These are phyloP conservation scores for Cucurbita ficifolia DNA, from an alignment of 306 rosid species.

Conservation along the genomic window DNA sequence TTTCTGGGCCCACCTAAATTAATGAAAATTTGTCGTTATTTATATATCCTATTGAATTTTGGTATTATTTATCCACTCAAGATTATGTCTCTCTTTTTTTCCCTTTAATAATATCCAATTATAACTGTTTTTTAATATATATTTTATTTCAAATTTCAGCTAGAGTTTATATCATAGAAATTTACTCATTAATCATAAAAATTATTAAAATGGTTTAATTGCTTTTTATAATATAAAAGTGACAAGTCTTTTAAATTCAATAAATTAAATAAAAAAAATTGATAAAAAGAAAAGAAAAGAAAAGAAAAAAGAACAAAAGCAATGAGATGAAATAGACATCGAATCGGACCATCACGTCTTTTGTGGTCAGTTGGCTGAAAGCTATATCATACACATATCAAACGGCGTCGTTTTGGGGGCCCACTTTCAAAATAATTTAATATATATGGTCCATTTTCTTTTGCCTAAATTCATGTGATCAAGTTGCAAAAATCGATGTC, in stretches of 20 bases:
- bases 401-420: neutral
- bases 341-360: neutral
- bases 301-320: neutral
- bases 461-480: neutral
- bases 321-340: neutral
- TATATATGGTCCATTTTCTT: neutral
- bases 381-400: neutral
- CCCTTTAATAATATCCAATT: neutral
- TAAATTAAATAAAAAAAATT: neutral
- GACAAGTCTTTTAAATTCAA: no score
- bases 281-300: neutral
- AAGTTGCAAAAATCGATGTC: neutral
- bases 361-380: neutral
- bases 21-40: neutral
- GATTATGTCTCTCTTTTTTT: no score
- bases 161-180: no score
- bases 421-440: slow-evolving; percentile 3
- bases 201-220: no score
- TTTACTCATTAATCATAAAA: no score
- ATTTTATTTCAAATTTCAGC: no score
- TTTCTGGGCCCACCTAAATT: neutral
- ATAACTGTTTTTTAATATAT: no score
- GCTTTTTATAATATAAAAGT: no score
- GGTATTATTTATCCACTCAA: no score
- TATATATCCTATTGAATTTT: neutral